phyloP scores from a whole-genome alignment of 2,329 filamentous ascomycete genomes.

The Epichloe sp. region DNA sequence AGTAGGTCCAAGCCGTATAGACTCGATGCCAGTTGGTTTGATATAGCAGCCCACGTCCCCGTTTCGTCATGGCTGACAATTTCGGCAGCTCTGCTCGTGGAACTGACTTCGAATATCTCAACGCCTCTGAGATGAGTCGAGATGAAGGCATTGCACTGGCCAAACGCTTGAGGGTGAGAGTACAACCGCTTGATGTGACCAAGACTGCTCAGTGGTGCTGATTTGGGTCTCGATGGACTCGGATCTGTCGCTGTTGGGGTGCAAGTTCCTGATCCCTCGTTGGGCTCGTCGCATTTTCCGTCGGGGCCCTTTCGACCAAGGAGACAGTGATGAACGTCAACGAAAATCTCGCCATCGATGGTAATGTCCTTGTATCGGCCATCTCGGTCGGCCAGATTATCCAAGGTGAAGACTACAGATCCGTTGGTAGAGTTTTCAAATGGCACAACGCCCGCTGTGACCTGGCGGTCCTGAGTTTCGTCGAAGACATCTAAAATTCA shows the following conservation, averaged over 20 bases:
- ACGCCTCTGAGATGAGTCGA: slow-evolving; percentile 53
- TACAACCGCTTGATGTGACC: slow-evolving; percentile 62
- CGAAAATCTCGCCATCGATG: slow-evolving; percentile 73
- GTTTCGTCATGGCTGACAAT: slow-evolving; percentile 48
- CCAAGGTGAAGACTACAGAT: slow-evolving; percentile 77
- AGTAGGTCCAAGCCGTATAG: slow-evolving; percentile 57
- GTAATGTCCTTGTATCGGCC: slow-evolving; percentile 51
- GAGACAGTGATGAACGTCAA: slow-evolving; percentile 80
- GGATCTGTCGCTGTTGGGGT: slow-evolving; percentile 37
- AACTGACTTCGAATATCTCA: slow-evolving; percentile 74
- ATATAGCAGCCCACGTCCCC: slow-evolving; percentile 62
- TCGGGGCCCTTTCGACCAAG: slow-evolving; percentile 38
- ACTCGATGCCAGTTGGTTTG: slow-evolving; percentile 59
- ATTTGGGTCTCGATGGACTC: slow-evolving; percentile 28
- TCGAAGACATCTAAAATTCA: slow-evolving; percentile 59
- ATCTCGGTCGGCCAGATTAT: slow-evolving; percentile 69
- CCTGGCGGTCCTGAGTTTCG: slow-evolving; percentile 53
- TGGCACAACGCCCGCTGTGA: slow-evolving; percentile 68
- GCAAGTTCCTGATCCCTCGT: slow-evolving; percentile 28
- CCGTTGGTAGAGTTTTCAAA: slow-evolving; percentile 97
- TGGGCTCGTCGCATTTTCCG: slow-evolving; percentile 14
- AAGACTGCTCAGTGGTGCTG: slow-evolving; percentile 37
- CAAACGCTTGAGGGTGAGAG: slow-evolving; percentile 91
- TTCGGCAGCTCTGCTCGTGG: slow-evolving; percentile 75
- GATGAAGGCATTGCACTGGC: slow-evolving; percentile 74